These are phyloP conservation scores for Hypoxylon fuscum DNA, from an alignment of 495 filamentous ascomycete genomes.

Conservation along the genomic window DNA sequence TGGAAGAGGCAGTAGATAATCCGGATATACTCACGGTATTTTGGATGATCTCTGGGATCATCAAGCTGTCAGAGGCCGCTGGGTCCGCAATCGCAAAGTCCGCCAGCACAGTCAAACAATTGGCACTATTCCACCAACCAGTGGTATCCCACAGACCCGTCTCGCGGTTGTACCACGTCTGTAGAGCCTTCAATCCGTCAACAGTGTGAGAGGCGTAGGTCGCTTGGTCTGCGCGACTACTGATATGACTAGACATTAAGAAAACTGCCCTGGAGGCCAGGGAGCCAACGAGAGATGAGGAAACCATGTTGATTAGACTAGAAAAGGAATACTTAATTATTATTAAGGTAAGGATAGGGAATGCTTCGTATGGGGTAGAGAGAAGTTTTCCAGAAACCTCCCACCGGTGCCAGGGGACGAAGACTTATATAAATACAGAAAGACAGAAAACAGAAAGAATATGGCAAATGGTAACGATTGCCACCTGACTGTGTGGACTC, in stretches of 20 bases:
- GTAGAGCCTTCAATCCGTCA: conserved; percentile 59
- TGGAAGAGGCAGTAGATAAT: background rate
- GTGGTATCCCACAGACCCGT: conserved; percentile 72
- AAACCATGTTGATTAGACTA: conserved; percentile 40
- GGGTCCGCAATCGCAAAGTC: conserved; percentile 63
- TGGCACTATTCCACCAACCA: conserved; percentile 83
- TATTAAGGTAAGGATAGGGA: conserved; percentile 2
- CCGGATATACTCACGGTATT: conserved; percentile 49
- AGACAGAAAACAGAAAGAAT: conserved; percentile 24
- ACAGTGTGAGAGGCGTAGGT: conserved; percentile 53
- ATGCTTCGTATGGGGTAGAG: conserved; percentile 23
- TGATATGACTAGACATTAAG: conserved; percentile 45
- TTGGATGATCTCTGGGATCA: conserved; percentile 49
- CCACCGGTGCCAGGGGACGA: conserved; percentile 7
- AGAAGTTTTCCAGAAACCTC: conserved; percentile 39
- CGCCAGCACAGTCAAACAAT: conserved; percentile 69
- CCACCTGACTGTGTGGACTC: conserved; percentile 23
- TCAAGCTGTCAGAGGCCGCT: conserved; percentile 38
- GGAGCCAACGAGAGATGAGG: conserved; percentile 45
- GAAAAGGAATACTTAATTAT: background rate
- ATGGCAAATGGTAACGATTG: conserved; percentile 13
- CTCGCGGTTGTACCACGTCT: conserved; percentile 68
- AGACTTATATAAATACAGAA: conserved; percentile 16
- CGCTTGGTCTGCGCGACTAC: conserved; percentile 19
- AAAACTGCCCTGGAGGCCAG: conserved; percentile 51